Conservation (phyloP, 495 filamentous ascomycete species). For the Cairneyella variabilis region DNA sequence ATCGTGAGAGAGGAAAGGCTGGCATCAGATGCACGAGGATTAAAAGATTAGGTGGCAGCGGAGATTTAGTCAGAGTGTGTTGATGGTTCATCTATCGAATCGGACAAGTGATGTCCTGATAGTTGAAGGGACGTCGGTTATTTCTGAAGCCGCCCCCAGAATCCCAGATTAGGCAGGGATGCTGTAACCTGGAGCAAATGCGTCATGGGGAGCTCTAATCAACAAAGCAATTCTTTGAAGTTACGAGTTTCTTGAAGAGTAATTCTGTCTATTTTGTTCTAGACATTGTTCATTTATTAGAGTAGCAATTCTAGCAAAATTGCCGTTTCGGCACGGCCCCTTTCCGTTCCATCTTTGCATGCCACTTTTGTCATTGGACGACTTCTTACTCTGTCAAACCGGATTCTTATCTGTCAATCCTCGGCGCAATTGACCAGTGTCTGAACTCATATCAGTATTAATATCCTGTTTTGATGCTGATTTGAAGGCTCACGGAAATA, state of each 20-base stretch:
- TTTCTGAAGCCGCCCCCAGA: background rate
- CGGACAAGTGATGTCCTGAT: background rate
- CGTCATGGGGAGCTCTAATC: background rate
- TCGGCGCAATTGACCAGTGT: slow-evolving; percentile 17
- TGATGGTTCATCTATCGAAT: background rate
- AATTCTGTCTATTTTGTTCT: too few species aligned
- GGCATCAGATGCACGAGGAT: background rate
- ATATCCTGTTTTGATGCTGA: background rate
- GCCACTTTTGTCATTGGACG: too few species aligned
- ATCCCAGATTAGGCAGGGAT: background rate
- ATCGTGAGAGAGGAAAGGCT: background rate
- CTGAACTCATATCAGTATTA: slow-evolving; percentile 6
- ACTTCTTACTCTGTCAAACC: too few species aligned
- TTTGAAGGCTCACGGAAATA: slow-evolving; percentile 27
- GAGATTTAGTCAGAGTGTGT: background rate
- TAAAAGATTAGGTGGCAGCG: background rate
- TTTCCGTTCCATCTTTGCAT: too few species aligned
- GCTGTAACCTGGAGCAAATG: background rate
- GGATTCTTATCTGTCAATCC: too few species aligned
- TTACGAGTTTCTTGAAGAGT: too few species aligned
- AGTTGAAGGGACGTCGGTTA: too few species aligned
- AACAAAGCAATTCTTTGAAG: too few species aligned
- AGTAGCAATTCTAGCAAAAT: too few species aligned
- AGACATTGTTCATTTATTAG: too few species aligned
- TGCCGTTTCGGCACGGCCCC: too few species aligned